These are phyloP conservation scores for Lodderomyces orthopsilosis DNA, from an alignment of 1,139 yeast genomes.

Conservation along the genomic window DNA sequence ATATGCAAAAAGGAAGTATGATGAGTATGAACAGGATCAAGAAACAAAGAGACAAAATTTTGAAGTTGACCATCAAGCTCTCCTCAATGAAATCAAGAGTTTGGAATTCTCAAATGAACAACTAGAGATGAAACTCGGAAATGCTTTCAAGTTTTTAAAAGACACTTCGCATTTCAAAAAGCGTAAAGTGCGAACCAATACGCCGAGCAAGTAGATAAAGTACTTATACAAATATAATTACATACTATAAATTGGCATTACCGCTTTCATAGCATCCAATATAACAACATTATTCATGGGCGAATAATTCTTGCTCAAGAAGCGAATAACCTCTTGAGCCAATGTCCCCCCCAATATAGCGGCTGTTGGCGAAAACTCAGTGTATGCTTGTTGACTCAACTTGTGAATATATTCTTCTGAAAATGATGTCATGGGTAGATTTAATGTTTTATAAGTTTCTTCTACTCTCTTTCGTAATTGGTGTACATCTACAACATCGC, in stretches of 20 bases:
- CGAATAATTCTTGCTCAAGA: conserved; percentile 68
- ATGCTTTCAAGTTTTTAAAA: conserved; percentile 34
- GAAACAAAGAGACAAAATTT: conserved; percentile 23
- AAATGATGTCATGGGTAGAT: conserved; percentile 37
- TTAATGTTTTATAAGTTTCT: conserved; percentile 27
- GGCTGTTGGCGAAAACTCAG: conserved; percentile 81
- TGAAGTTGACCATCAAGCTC: conserved; percentile 17
- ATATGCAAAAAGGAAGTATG: conserved; percentile 28
- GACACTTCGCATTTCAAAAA: conserved; percentile 46
- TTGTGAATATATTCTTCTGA: conserved; percentile 36
- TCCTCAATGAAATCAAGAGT: conserved; percentile 22
- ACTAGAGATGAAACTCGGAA: conserved; percentile 30
- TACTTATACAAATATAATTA: conserved; percentile 13
- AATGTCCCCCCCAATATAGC: conserved; percentile 89
- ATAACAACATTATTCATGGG: conserved; percentile 82
- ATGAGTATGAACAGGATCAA: conserved; percentile 23
- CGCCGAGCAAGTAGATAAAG: conserved; percentile 26
- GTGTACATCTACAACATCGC: conserved; percentile 28
- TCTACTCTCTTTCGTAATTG: conserved; percentile 27
- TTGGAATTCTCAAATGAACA: conserved; percentile 18
- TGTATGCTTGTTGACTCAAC: conserved; percentile 50
- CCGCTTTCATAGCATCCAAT: conserved; percentile 66
- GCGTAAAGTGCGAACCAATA: conserved; percentile 40
- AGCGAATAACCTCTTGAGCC: conserved; percentile 89
- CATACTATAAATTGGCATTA: conserved; percentile 72